phyloP scores from a whole-genome alignment of 2,329 filamentous ascomycete species.

The Colletotrichum sp. region DNA sequence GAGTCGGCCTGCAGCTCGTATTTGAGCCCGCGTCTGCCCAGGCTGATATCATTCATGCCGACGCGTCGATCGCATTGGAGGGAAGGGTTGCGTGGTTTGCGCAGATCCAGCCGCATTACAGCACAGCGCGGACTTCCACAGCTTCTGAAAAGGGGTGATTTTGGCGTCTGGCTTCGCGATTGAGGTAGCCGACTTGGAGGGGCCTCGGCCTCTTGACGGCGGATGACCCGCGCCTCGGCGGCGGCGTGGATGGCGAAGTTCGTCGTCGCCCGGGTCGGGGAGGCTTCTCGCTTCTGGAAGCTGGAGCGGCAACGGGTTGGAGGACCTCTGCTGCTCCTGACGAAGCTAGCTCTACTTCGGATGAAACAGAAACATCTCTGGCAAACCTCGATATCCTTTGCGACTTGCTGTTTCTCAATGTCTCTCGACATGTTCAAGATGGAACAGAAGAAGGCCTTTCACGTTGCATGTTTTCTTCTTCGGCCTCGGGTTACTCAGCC shows the following conservation, averaged over 20 bases:
- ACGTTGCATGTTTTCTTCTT: not conserved
- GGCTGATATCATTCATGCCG: not conserved
- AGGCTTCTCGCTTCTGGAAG: not conserved
- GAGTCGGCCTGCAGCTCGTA: conserved; percentile 7
- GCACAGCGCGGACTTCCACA: not conserved
- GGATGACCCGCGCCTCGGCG: not conserved
- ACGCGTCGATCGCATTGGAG: not conserved
- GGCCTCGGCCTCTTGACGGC: not conserved
- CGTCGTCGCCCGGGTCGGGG: not conserved
- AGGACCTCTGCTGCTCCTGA: not conserved
- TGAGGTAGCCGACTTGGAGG: not conserved
- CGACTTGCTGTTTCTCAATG: not conserved
- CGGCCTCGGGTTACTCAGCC: not conserved
- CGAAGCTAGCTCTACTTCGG: not conserved
- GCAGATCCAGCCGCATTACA: not conserved
- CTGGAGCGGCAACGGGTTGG: not conserved
- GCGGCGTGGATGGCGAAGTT: not conserved
- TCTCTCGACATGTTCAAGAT: not conserved
- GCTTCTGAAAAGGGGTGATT: not conserved
- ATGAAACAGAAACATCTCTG: not conserved
- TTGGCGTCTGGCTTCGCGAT: not conserved
- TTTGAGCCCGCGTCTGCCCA: not conserved
- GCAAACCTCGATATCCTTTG: not conserved
- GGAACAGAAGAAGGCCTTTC: not conserved
- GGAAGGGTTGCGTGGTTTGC: not conserved